Evolutionary conservation across 305 asterid species (phyloP).

Genomic region (Fraxinus floribunda): DNA sequence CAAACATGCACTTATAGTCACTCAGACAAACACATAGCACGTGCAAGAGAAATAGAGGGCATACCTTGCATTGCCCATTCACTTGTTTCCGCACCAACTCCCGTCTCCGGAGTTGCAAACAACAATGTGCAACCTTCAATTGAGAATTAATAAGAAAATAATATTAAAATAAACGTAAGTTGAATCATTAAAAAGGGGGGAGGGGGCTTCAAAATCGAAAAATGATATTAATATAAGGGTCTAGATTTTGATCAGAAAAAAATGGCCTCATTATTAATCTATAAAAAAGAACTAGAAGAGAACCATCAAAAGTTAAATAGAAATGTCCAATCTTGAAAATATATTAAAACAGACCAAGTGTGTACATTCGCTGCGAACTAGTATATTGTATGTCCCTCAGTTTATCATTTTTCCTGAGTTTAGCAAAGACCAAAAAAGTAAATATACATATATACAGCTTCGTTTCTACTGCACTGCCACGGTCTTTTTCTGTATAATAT

Average conservation of each 20-base stretch:
- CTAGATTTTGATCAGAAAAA: background rate
- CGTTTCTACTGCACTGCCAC: background rate
- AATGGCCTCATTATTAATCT: background rate
- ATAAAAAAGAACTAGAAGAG: background rate
- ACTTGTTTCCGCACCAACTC: slow-evolving; percentile 53
- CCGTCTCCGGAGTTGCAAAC: slow-evolving; percentile 61
- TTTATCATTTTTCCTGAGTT: background rate
- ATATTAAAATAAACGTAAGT: background rate
- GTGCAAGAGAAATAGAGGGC: background rate
- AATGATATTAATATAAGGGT: background rate
- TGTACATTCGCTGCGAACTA: background rate
- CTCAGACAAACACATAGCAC: background rate
- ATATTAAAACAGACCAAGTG: background rate
- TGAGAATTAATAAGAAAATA: slow-evolving; percentile 19
- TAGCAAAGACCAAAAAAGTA: background rate
- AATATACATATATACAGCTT: background rate
- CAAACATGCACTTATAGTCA: slow-evolving; percentile 10
- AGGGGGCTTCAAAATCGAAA: background rate
- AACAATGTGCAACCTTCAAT: slow-evolving; percentile 41
- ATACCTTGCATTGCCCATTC: slow-evolving; percentile 88
- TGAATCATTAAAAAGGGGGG: background rate
- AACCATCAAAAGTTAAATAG: slow-evolving; percentile 6
- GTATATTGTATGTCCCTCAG: background rate
- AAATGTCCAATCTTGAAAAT: slow-evolving; percentile 3
- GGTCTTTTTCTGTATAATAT: background rate